Evolutionary conservation across 495 filamentous ascomycete genomes (phyloP).

Genomic region (Hyphodiscus hymeniophilus): DNA sequence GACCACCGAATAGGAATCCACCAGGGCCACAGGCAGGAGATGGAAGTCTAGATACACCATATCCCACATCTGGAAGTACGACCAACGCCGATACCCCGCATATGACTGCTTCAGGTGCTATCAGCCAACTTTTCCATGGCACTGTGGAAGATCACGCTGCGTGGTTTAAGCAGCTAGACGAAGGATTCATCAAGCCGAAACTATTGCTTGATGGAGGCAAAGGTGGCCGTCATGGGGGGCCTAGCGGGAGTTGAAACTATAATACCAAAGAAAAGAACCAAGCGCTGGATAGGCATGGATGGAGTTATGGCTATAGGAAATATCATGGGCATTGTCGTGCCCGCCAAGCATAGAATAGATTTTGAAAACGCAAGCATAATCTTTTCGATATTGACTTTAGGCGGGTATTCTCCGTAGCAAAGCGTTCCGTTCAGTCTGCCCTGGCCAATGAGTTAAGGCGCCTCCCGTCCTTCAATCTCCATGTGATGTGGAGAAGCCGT

Average conservation of each 20-base stretch:
- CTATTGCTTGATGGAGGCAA: slow-evolving; percentile 70
- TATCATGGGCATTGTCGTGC: too few species aligned
- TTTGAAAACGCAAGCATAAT: too few species aligned
- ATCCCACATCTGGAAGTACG: slow-evolving; percentile 25
- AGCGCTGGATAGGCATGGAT: slow-evolving; percentile 1
- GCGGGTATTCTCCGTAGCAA: too few species aligned
- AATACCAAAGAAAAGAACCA: not conserved
- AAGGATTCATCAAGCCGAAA: slow-evolving; percentile 93
- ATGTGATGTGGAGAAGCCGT: too few species aligned
- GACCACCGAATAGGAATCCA: slow-evolving; percentile 20
- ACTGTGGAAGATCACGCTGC: slow-evolving; percentile 78
- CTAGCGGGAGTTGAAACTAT: slow-evolving; percentile 9
- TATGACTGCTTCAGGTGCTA: slow-evolving; percentile 20
- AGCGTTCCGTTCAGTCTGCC: too few species aligned
- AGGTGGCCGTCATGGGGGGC: slow-evolving; percentile 17
- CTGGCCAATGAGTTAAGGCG: too few species aligned
- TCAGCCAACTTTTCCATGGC: slow-evolving; percentile 22
- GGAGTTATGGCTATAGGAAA: not conserved
- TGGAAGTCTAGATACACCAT: slow-evolving; percentile 9
- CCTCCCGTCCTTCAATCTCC: too few species aligned
- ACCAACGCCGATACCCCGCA: slow-evolving; percentile 16
- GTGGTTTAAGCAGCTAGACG: slow-evolving; percentile 89
- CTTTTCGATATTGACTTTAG: too few species aligned
- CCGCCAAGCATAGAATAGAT: too few species aligned
- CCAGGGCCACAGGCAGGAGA: slow-evolving; percentile 3